Percentiles rank a stretch among this genome's conserved stretches.
phyloP scores from a whole-genome alignment of 352 stramenopile genomes.

The Phytopythium chamaehyphon region DNA sequence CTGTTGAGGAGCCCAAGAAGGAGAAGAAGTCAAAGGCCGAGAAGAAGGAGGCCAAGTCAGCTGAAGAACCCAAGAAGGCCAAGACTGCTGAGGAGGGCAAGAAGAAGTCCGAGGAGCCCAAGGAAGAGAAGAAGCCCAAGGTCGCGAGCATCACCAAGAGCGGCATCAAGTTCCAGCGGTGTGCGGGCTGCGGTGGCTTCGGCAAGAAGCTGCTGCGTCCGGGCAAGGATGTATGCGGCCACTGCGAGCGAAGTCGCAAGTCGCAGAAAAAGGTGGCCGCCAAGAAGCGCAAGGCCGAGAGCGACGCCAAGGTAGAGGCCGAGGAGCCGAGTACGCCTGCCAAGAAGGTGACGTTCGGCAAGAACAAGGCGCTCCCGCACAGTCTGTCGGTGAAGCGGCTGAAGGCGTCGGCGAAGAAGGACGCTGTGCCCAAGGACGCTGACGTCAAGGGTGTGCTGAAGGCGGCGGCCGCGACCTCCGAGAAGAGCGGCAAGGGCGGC shows the following conservation, averaged over 20 bases:
- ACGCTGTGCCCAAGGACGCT: constrained; percentile 40
- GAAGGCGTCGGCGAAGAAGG: constrained; percentile 69
- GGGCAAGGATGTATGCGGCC: constrained; percentile 58
- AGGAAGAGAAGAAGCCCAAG: constrained; percentile 21
- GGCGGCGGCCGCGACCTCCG: constrained; percentile 19
- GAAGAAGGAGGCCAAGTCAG: constrained; percentile 14
- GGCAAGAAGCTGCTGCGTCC: constrained; percentile 68
- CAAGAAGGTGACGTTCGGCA: constrained; percentile 87
- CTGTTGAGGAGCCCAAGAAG: constrained; percentile 39
- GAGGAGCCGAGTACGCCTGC: constrained; percentile 22
- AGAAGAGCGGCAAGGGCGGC: constrained; percentile 1
- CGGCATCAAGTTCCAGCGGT: constrained; percentile 75
- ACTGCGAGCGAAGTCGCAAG: constrained; percentile 68
- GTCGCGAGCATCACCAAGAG: constrained; percentile 45
- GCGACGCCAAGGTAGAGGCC: constrained; percentile 19
- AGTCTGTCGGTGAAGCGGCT: constrained; percentile 81
- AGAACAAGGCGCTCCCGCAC: constrained; percentile 76
- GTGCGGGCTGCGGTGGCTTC: constrained; percentile 54
- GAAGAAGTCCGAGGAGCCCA: constrained; percentile 10
- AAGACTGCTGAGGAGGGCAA: constrained; percentile 9
- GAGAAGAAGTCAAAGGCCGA: constrained; percentile 14
- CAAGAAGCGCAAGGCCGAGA: constrained; percentile 67
- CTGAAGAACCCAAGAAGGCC: constrained; percentile 12
- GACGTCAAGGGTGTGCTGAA: constrained; percentile 79
- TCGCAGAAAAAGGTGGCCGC: constrained; percentile 53